phyloP scores from a whole-genome alignment of 2,329 filamentous ascomycete species.

The Annulohypoxylon truncatum region DNA sequence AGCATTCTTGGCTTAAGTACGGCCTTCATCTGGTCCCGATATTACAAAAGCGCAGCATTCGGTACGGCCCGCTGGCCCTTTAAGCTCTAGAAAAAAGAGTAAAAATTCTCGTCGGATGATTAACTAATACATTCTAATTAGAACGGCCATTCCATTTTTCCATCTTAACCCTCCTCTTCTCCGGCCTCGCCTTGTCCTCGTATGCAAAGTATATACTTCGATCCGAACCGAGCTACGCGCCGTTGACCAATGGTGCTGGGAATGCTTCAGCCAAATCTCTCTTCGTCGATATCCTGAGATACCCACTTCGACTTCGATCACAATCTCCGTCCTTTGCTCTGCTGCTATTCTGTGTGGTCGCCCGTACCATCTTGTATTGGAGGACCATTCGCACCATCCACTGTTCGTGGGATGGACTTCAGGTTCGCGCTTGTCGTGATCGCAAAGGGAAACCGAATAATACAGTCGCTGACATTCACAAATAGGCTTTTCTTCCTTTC shows the following conservation, averaged over 20 bases:
- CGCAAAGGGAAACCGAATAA: background rate
- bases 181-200: slow-evolving; percentile 39
- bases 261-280: slow-evolving; percentile 21
- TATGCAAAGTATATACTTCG: slow-evolving; percentile 36
- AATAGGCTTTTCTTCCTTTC: slow-evolving; percentile 51
- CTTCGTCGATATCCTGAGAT: slow-evolving; percentile 28
- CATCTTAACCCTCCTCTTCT: slow-evolving; percentile 45
- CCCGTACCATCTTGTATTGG: slow-evolving; percentile 50
- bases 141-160: slow-evolving; percentile 54
- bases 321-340: slow-evolving; percentile 35
- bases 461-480: slow-evolving; percentile 8
- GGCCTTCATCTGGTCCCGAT: slow-evolving; percentile 49
- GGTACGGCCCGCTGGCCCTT: slow-evolving; percentile 45
- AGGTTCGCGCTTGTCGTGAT: slow-evolving; percentile 44
- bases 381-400: slow-evolving; percentile 49
- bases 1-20: slow-evolving; percentile 42
- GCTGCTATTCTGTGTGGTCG: slow-evolving; percentile 43
- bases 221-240: slow-evolving; percentile 24
- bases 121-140: background rate
- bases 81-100: background rate
- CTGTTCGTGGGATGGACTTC: slow-evolving; percentile 51
- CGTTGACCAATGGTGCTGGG: slow-evolving; percentile 22
- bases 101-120: background rate
- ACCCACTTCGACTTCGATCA: slow-evolving; percentile 24
- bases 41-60: slow-evolving; percentile 53